These are phyloP conservation scores for Mercurialis annua DNA, from an alignment of 345 rosid genomes.

Conservation along the genomic window DNA sequence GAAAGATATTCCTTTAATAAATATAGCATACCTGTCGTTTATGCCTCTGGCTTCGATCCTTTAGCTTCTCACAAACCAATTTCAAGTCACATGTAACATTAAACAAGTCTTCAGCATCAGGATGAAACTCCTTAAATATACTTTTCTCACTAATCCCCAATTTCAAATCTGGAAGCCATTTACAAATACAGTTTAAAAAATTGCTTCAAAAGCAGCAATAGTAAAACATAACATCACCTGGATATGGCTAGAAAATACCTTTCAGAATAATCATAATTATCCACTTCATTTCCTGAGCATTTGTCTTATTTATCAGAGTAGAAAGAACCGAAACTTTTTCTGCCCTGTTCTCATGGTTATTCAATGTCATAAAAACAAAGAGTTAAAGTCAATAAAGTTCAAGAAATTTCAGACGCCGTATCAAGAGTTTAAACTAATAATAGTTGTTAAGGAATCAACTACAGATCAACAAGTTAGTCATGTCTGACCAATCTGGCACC, in stretches of 20 bases:
- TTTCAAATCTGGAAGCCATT: slow-evolving; percentile 68
- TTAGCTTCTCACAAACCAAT: slow-evolving; percentile 82
- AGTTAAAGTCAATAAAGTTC: background rate
- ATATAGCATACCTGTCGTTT: slow-evolving; percentile 80
- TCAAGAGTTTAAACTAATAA: background rate
- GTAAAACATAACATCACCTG: background rate
- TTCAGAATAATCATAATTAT: slow-evolving; percentile 84
- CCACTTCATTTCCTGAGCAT: slow-evolving; percentile 98
- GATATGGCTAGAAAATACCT: slow-evolving; percentile 36
- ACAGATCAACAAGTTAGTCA: no score
- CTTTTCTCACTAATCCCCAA: slow-evolving; percentile 90
- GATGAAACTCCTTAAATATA: slow-evolving; percentile 93
- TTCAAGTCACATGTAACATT: slow-evolving; percentile 96
- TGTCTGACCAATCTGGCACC: no score
- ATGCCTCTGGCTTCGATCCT: slow-evolving; percentile 75
- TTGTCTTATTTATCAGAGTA: slow-evolving; percentile 79
- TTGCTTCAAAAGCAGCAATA: background rate
- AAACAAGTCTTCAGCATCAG: slow-evolving; percentile 94
- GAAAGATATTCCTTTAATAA: no score
- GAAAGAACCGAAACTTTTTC: slow-evolving; percentile 68
- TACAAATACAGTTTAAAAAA: slow-evolving; percentile 6
- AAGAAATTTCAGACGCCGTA: background rate
- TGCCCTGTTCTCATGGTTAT: slow-evolving; percentile 38
- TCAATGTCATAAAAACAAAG: background rate
- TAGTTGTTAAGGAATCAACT: background rate